Percentiles rank a stretch among this genome's conserved stretches.
Evolutionary conservation across 2,329 filamentous ascomycete genomes (phyloP).

Genomic region (Pseudocercospora pini-densiflorae): DNA sequence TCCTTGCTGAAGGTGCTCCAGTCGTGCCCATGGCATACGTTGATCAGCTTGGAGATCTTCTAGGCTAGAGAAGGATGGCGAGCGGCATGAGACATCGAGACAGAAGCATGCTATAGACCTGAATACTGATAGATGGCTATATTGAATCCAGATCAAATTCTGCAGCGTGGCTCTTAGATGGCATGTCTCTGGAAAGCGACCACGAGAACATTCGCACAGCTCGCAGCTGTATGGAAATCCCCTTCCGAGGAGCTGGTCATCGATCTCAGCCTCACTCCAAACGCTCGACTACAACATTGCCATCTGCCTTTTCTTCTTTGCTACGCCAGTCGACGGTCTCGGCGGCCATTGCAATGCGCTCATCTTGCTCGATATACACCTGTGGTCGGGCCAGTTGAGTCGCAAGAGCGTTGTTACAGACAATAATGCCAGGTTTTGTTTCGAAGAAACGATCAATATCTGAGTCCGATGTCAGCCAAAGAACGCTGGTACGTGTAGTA

Average conservation of each 20-base stretch:
- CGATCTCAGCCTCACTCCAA: background rate
- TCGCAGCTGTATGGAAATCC: background rate
- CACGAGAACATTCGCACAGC: background rate
- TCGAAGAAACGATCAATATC: slow-evolving; percentile 41
- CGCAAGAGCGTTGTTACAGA: slow-evolving; percentile 28
- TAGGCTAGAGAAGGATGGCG: slow-evolving; percentile 33
- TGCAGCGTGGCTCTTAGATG: background rate
- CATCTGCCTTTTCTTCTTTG: slow-evolving; percentile 9
- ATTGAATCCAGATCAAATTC: background rate
- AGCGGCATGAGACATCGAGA: background rate
- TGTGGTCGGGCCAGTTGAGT: slow-evolving; percentile 28
- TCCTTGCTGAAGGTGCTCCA: slow-evolving; percentile 69
- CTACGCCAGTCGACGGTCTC: slow-evolving; percentile 11
- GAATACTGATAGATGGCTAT: background rate
- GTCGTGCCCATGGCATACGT: slow-evolving; percentile 83
- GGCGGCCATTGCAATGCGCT: slow-evolving; percentile 21
- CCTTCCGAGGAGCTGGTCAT: background rate
- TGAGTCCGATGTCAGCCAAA: background rate
- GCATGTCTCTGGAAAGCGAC: background rate
- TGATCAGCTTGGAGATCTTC: slow-evolving; percentile 79
- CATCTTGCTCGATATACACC: slow-evolving; percentile 29
- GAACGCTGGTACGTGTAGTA: background rate
- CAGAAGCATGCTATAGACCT: background rate
- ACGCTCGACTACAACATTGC: slow-evolving; percentile 25
- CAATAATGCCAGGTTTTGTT: slow-evolving; percentile 26